A percentile compares a stretch with the other conserved stretches of the same genome.
phyloP scores from a whole-genome alignment of 805 yeast species.

The Metschnikowia lochheadii region DNA sequence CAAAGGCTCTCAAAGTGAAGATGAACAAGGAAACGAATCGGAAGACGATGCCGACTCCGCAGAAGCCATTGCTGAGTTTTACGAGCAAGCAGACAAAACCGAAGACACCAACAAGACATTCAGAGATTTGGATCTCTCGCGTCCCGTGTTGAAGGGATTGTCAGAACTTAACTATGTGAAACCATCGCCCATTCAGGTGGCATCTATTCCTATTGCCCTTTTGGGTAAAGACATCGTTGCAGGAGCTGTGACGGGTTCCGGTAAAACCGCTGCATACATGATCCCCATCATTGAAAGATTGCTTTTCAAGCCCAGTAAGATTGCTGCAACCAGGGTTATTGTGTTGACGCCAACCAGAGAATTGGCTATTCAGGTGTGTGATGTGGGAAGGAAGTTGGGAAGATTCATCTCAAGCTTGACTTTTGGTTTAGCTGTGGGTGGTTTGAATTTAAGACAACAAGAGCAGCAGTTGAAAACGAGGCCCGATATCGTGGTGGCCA shows the following conservation, averaged over 20 bases:
- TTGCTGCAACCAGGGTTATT: conserved; percentile 85
- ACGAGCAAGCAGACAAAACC: conserved; percentile 44
- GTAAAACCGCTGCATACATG: conserved; percentile 98
- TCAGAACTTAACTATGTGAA: conserved; percentile 74
- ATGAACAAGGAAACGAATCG: conserved; percentile 18
- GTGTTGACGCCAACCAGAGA: conserved; percentile 97
- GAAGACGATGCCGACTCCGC: conserved; percentile 58
- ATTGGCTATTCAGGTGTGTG: conserved; percentile 91
- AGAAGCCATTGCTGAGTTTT: conserved; percentile 79
- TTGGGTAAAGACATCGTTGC: conserved; percentile 96
- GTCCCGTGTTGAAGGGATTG: conserved; percentile 86
- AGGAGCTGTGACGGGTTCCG: conserved; percentile 99
- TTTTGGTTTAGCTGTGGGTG: conserved; percentile 98
- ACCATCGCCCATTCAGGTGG: conserved; percentile 93
- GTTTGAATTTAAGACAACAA: conserved; percentile 89
- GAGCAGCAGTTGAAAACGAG: conserved; percentile 88
- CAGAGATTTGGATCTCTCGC: conserved; percentile 73
- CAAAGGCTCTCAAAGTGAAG: conserved; percentile 14
- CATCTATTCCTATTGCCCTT: conserved; percentile 89
- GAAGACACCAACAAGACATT: conserved; percentile 59
- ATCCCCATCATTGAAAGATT: conserved; percentile 93
- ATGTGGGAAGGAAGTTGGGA: conserved; percentile 84
- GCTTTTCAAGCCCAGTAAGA: conserved; percentile 78
- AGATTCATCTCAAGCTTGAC: conserved; percentile 69
- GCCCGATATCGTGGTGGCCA: conserved; percentile 95